These are phyloP conservation scores for Hydnomerulius pinastri DNA, from an alignment of 768 basidiomycete genomes.

Conservation along the genomic window DNA sequence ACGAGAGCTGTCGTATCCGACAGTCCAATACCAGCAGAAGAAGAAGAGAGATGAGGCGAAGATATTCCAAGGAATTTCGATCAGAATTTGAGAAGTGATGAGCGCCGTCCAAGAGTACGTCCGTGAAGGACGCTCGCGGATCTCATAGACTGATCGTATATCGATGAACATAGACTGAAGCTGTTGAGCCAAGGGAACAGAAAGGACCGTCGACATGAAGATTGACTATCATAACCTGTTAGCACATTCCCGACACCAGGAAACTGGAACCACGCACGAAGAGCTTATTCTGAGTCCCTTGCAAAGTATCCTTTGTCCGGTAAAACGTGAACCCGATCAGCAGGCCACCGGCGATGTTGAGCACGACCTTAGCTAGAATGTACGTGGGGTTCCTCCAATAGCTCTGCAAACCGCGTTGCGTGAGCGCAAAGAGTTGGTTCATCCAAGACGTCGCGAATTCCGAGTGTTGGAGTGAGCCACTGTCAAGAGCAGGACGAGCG, in stretches of 20 bases:
- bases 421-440: constrained; percentile 35
- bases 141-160: constrained; percentile 58
- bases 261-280: constrained; percentile 32
- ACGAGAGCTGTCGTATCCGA: constrained; percentile 39
- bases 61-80: constrained; percentile 48
- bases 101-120: constrained; percentile 67
- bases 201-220: constrained; percentile 47
- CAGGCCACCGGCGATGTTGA: constrained; percentile 35
- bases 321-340: constrained; percentile 48
- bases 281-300: constrained; percentile 45
- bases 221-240: constrained; percentile 38
- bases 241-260: neutral
- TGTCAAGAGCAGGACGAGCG: constrained; percentile 21
- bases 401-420: constrained; percentile 31
- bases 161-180: constrained; percentile 59
- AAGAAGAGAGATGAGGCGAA: constrained; percentile 42
- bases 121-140: constrained; percentile 61
- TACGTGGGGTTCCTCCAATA: constrained; percentile 46
- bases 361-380: constrained; percentile 39
- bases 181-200: constrained; percentile 55
- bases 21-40: constrained; percentile 51
- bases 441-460: constrained; percentile 43
- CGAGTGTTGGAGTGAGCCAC: constrained; percentile 19
- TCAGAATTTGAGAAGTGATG: constrained; percentile 51
- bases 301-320: constrained; percentile 34